Conservation (phyloP, 345 rosid genomes). For the Noccaea caerulescens region DNA sequence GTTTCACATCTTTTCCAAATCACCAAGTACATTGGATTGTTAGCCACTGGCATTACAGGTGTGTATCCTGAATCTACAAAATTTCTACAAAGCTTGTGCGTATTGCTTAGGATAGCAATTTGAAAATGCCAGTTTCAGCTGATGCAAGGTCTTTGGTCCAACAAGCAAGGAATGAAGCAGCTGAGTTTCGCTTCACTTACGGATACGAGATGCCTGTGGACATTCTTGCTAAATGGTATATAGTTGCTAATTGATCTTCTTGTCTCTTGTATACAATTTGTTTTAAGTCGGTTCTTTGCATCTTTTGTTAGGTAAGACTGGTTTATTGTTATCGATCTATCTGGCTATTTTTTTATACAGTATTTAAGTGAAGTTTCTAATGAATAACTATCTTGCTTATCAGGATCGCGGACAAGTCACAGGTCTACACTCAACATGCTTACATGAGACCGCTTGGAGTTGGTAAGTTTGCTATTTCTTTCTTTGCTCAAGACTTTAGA, state of each 20-base stretch:
- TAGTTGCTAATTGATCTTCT: no score
- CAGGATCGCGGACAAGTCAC: conserved; percentile 99
- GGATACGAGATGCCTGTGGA: conserved; percentile 99
- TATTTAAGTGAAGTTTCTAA: conserved; percentile 9
- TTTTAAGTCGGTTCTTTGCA: not conserved
- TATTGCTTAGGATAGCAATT: not conserved
- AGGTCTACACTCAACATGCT: conserved; percentile 98
- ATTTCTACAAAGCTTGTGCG: not conserved
- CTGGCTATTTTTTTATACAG: not conserved
- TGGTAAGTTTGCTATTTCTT: conserved; percentile 55
- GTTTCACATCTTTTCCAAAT: conserved; percentile 91
- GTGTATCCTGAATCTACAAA: not conserved
- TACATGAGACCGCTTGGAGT: conserved; percentile 99
- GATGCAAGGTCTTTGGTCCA: conserved; percentile 98
- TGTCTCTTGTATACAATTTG: not conserved
- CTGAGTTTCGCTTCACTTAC: conserved; percentile 90
- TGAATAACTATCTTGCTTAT: conserved; percentile 4
- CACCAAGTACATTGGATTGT: conserved; percentile 85
- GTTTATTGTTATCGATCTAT: not conserved
- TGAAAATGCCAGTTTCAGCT: conserved; percentile 53
- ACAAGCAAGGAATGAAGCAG: conserved; percentile 99
- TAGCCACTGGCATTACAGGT: conserved; percentile 99
- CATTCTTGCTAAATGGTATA: conserved; percentile 69
- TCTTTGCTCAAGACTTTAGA: not conserved
- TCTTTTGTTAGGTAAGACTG: not conserved